phyloP scores from a whole-genome alignment of 768 basidiomycete species.

The Boletales sp. region DNA sequence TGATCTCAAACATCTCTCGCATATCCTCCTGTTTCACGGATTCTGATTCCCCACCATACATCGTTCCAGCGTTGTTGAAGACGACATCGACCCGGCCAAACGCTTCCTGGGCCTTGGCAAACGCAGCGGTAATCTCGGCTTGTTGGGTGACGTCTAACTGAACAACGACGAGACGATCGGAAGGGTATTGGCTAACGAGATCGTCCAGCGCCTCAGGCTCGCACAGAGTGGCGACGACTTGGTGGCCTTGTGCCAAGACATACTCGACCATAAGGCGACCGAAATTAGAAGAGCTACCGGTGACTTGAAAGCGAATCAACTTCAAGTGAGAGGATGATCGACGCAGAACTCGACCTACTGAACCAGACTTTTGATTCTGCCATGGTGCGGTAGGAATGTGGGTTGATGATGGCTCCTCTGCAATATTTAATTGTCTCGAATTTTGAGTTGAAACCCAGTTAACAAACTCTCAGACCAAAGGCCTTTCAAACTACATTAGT shows the following conservation, averaged over 20 bases:
- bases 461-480: no score
- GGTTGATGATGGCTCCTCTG: no score
- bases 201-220: slow-evolving; percentile 33
- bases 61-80: slow-evolving; percentile 36
- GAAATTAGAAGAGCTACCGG: slow-evolving; percentile 39
- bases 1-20: slow-evolving; percentile 36
- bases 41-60: slow-evolving; percentile 32
- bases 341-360: slow-evolving; percentile 3
- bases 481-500: no score
- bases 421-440: no score
- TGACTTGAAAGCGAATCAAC: slow-evolving; percentile 27
- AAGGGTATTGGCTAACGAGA: slow-evolving; percentile 24
- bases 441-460: no score
- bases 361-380: slow-evolving; percentile 15
- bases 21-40: slow-evolving; percentile 29
- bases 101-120: slow-evolving; percentile 23
- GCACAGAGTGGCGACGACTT: slow-evolving; percentile 42
- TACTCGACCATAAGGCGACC: slow-evolving; percentile 33
- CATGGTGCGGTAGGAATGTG: not conserved
- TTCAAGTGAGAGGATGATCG: not conserved
- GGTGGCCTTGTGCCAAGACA: slow-evolving; percentile 33
- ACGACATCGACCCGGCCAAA: slow-evolving; percentile 39
- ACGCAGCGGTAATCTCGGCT: slow-evolving; percentile 25
- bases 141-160: slow-evolving; percentile 31
- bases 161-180: slow-evolving; percentile 20